Evolutionary conservation across 2,329 filamentous ascomycete species (phyloP), one percentile per base, ranked within the genome.

Genomic region (Aspergillus carbonarius): DNA sequence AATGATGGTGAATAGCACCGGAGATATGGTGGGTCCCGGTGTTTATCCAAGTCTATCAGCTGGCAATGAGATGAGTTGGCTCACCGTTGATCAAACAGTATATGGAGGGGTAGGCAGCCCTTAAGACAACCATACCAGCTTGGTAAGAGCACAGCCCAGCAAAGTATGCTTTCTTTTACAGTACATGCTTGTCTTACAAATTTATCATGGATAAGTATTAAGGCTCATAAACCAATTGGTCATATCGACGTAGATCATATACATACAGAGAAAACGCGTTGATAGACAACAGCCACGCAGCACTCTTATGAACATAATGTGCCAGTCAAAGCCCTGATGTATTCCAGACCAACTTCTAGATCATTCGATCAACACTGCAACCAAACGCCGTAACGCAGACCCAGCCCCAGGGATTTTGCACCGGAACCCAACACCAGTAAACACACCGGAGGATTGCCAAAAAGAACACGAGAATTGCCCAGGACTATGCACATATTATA

Each of bases 311-410:
- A 32, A 47, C 44, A 30, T 44, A 40, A 54, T 40, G 44, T 59
- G 54, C 47, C 44, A 60, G 54, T 58, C 53, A 60, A 46, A 60
- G 39, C 58, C 55, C 58, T 46, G 51, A 58, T 63, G 44, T 39
- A 57, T 53, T 62, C 53, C 54, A 60, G 63, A 46, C 60, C 60
- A 63, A 61, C 40, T 62, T 66, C 55, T 60, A 60, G 60, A 61
- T 64, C 61, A 59, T 63, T 57, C 54, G 54, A 65, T 65, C 58
- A 66, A 56, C 50, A 62, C 49, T 50, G 55, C 56, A 69, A 60
- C 66, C 67, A 60, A 58, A 73, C 70, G 67, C 71, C 70, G 49
- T 55, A 57, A 60, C 63, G 27, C 67, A 65, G 60, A 61, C 64
- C 68, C 61, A 61, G 44, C 60, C 61, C 66, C 60, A 62, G 54